Conservation (phyloP, 176 grass and related monocot species). For the Oryza officinalis region DNA sequence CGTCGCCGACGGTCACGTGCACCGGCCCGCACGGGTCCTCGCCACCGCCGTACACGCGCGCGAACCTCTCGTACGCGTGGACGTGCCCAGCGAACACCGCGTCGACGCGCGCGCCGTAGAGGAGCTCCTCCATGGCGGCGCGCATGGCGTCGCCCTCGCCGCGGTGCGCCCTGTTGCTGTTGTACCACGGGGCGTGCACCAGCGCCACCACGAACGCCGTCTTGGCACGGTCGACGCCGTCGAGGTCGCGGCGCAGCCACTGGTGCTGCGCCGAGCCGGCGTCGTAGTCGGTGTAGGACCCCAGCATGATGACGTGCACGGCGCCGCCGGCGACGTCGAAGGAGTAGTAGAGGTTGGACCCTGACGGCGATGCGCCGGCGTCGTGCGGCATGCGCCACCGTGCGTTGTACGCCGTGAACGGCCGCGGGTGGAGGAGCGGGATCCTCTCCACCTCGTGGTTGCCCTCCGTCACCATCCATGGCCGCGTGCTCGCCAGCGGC, state of each 20-base stretch:
- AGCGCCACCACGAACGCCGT: slow-evolving; percentile 62
- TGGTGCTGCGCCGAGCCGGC: slow-evolving; percentile 51
- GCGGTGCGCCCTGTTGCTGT: slow-evolving; percentile 59
- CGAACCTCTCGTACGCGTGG: slow-evolving; percentile 72
- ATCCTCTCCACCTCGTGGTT: slow-evolving; percentile 70
- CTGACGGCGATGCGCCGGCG: slow-evolving; percentile 38
- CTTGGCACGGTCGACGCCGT: slow-evolving; percentile 37
- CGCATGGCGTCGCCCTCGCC: slow-evolving; percentile 57
- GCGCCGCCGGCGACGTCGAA: slow-evolving; percentile 43
- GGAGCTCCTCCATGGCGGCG: slow-evolving; percentile 51
- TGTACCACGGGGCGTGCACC: slow-evolving; percentile 78
- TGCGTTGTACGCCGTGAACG: slow-evolving; percentile 59
- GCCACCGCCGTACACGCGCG: background rate
- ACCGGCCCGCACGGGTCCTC: slow-evolving; percentile 48
- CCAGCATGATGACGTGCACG: slow-evolving; percentile 66
- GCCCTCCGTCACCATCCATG: slow-evolving; percentile 78
- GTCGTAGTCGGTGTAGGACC: slow-evolving; percentile 53
- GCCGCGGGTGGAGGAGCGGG: background rate
- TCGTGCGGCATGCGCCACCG: slow-evolving; percentile 65
- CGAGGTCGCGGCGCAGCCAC: slow-evolving; percentile 63
- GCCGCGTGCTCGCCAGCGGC: slow-evolving; percentile 67
- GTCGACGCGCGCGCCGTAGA: slow-evolving; percentile 53
- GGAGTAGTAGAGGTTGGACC: slow-evolving; percentile 68
- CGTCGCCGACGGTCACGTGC: slow-evolving; percentile 74
- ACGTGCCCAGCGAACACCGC: slow-evolving; percentile 57